Percentiles rank a stretch among this genome's conserved stretches.
These are phyloP conservation scores for Musa itinerans DNA, from an alignment of 176 grass and related monocot species.

Conservation along the genomic window DNA sequence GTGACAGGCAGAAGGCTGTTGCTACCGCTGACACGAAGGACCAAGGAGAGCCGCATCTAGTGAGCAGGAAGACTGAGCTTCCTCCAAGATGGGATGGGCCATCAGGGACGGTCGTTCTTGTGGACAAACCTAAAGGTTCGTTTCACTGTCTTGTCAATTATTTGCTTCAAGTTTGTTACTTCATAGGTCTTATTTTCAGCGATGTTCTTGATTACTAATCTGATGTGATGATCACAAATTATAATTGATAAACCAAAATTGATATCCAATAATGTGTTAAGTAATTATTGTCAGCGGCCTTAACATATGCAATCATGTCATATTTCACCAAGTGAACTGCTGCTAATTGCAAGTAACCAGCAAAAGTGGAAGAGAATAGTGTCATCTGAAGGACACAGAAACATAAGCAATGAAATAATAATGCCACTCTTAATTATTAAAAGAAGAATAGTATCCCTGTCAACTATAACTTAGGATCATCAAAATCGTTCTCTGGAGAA, in stretches of 20 bases:
- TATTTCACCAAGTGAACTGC: background rate
- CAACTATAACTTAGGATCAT: too few relatives aligned
- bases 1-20: background rate
- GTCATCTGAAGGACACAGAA: too few relatives aligned
- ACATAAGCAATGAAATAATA: too few relatives aligned
- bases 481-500: too few relatives aligned
- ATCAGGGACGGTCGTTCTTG: conserved; percentile 62
- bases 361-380: too few relatives aligned
- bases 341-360: too few relatives aligned
- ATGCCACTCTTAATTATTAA: too few relatives aligned
- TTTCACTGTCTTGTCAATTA: background rate
- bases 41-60: conserved; percentile 36
- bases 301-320: background rate
- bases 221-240: background rate
- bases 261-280: background rate
- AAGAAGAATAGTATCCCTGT: too few relatives aligned
- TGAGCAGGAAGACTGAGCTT: conserved; percentile 57
- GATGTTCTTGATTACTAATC: background rate
- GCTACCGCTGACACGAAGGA: conserved; percentile 10
- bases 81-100: conserved; percentile 86
- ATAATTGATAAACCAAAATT: background rate
- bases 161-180: background rate
- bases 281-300: background rate
- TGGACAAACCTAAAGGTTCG: conserved; percentile 94
- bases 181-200: background rate